phyloP scores from a whole-genome alignment of 2,329 filamentous ascomycete genomes.

The Aspergillus sp. region DNA sequence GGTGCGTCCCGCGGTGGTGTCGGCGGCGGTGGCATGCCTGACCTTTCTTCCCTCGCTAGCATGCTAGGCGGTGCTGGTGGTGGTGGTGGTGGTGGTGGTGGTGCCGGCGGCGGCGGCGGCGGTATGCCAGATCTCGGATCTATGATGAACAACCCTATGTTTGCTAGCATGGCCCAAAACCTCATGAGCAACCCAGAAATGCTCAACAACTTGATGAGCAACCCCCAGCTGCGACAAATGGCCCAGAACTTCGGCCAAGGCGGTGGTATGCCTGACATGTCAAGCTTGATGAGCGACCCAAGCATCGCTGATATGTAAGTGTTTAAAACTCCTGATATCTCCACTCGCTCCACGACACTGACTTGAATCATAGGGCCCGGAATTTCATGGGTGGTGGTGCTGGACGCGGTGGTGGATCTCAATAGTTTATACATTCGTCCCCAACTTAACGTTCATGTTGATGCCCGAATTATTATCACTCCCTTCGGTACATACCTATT shows the following conservation, averaged over 20 bases:
- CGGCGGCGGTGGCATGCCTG: constrained; percentile 63
- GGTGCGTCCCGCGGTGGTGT: constrained; percentile 43
- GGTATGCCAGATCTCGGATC: constrained; percentile 82
- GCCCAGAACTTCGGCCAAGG: constrained; percentile 71
- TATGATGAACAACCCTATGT: constrained; percentile 98
- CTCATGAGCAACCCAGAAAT: constrained; percentile 95
- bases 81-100: constrained; percentile 58
- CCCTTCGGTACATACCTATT: background rate
- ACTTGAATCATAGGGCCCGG: constrained; percentile 52
- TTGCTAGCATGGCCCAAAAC: constrained; percentile 94
- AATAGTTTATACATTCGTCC: constrained; percentile 6
- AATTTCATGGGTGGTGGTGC: constrained; percentile 64
- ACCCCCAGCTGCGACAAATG: constrained; percentile 85
- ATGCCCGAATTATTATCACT: background rate
- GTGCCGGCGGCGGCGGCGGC: constrained; percentile 51
- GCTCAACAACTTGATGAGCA: constrained; percentile 90
- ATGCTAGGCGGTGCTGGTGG: constrained; percentile 65
- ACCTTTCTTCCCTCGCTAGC: constrained; percentile 67
- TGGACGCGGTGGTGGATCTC: constrained; percentile 35
- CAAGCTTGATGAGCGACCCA: constrained; percentile 85
- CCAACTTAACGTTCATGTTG: constrained; percentile 1
- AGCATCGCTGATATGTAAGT: constrained; percentile 90
- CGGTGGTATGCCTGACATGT: constrained; percentile 86
- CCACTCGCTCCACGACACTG: constrained; percentile 6
- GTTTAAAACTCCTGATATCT: background rate